Base-by-base conservation (phyloP, 768 basidiomycete genomes). In the Kondoa malvinella region DNA sequence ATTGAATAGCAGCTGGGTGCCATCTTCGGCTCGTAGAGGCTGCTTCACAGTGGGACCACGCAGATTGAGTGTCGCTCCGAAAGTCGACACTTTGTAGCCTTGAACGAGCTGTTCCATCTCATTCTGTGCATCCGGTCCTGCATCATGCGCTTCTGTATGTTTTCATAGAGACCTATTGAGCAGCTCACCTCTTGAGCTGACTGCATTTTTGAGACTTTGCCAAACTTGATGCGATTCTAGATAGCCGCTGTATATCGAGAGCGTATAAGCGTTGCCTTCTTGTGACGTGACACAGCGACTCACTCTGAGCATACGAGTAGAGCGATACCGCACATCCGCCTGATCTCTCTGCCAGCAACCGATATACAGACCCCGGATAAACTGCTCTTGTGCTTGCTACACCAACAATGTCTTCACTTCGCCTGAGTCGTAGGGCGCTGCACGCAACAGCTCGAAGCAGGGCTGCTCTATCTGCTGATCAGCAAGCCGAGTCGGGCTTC, bases 381-480 rank as follows among this genome's bases (percentile, higher is more conserved):
- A 8, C 21, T 50, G 40, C 40, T 50, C 21, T 21, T 50, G 8
- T 21, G 40, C n/a, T n/a, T n/a, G 21, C 40, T 50, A 8, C 40
- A 50, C 12, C 40, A 50, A 50, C 40, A 21, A 50, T 50, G 40
- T 50, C 40, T 21, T 50, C 21, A 21, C 12, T 50, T 50, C 21
- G n/a, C n/a, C n/a, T n/a, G n/a, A n/a, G 12, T 50, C 40, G 40
- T 21, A 8, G 40, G 8, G 40, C 40, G 21, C 40, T 50, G 40
- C 40, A 50, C 40, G 40, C 40, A 50, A 50, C 40, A 50, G 21
- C 8, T 8, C 40, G 8, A 8, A 50, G 40, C 8, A 21, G 12
- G 40, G 40, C 40, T 8, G 40, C 40, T 50, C 64, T 68, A 26
- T 32, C 68, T 29, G 69, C 66, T 26, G 58, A 33, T 26, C 34